Conservation (phyloP, 768 basidiomycete species). For the Rubroboletus pulcherrimus region DNA sequence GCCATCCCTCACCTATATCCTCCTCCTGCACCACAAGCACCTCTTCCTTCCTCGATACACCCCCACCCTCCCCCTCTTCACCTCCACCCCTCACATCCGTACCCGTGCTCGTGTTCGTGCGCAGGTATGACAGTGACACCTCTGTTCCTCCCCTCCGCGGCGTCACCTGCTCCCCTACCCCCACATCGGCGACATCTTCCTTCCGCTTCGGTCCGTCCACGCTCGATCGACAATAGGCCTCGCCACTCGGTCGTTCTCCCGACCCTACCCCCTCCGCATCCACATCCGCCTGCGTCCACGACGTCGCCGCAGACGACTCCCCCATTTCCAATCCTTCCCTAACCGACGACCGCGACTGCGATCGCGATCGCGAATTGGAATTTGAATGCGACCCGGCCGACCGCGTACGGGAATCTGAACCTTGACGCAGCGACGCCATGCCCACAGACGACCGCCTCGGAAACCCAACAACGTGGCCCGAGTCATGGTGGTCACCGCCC, state of each 20-base stretch:
- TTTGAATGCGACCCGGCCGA: slow-evolving; percentile 1
- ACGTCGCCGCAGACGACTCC: slow-evolving; percentile 27
- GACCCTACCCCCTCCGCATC: not conserved
- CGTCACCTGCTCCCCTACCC: not conserved
- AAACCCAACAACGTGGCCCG: not conserved
- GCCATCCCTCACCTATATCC: slow-evolving; percentile 26
- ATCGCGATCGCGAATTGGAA: slow-evolving; percentile 7
- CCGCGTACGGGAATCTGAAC: not conserved
- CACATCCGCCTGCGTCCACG: slow-evolving; percentile 24
- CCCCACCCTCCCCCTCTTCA: not conserved
- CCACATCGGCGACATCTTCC: not conserved
- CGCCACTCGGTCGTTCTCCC: not conserved
- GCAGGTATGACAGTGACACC: slow-evolving; percentile 31
- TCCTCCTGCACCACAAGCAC: slow-evolving; percentile 22
- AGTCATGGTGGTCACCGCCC: not conserved
- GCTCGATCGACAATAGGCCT: not conserved
- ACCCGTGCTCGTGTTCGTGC: slow-evolving; percentile 16
- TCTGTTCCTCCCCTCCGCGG: slow-evolving; percentile 5
- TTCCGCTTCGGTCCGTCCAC: not conserved
- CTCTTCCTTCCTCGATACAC: slow-evolving; percentile 19
- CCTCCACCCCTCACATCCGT: slow-evolving; percentile 17
- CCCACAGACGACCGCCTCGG: not conserved
- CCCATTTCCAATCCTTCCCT: slow-evolving; percentile 12
- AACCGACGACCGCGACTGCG: slow-evolving; percentile 16
- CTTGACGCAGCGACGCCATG: not conserved